A percentile compares a stretch with the other conserved stretches of the same genome.
phyloP scores from a whole-genome alignment of 192 early-diverging fungal genomes.

The Coemansia sp. region DNA sequence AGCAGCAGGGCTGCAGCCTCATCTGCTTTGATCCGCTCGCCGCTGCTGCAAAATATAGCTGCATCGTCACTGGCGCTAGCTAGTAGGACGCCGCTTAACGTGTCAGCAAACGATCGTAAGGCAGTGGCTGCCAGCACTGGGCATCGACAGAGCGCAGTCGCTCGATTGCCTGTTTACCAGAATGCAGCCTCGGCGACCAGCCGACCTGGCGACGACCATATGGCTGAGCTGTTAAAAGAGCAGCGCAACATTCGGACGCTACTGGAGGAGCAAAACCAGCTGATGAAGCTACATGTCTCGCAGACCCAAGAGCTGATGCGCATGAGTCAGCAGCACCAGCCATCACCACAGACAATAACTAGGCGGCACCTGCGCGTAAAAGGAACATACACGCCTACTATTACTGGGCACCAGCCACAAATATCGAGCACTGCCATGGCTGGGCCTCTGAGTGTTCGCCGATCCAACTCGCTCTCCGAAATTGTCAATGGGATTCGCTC shows the following conservation, averaged over 20 bases:
- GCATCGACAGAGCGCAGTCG: not conserved
- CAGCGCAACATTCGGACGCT: slow-evolving; percentile 45
- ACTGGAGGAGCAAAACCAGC: slow-evolving; percentile 43
- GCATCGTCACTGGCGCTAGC: slow-evolving; percentile 18
- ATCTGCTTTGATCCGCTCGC: slow-evolving; percentile 11
- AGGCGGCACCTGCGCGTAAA: slow-evolving; percentile 46
- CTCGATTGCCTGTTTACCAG: not conserved
- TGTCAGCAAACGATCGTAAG: not conserved
- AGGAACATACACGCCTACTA: slow-evolving; percentile 32
- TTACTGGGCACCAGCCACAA: slow-evolving; percentile 9
- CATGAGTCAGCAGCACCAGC: slow-evolving; percentile 26
- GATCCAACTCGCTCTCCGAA: slow-evolving; percentile 49
- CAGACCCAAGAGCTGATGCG: slow-evolving; percentile 50
- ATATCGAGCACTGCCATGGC: not conserved
- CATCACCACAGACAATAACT: slow-evolving; percentile 43
- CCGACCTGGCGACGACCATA: slow-evolving; percentile 5
- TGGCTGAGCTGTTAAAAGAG: slow-evolving; percentile 39
- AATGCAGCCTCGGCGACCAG: not conserved
- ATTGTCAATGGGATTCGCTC: slow-evolving; percentile 45
- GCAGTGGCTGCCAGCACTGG: not conserved
- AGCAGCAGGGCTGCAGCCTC: not conserved
- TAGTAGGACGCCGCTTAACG: not conserved
- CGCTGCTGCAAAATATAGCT: slow-evolving; percentile 22
- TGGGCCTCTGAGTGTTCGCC: slow-evolving; percentile 15
- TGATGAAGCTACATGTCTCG: slow-evolving; percentile 44